Percentiles rank a stretch among this genome's conserved stretches.
These are phyloP conservation scores for Chlamydomonas reinhardtii DNA, from an alignment of 163 green algal genomes.

Conservation along the genomic window DNA sequence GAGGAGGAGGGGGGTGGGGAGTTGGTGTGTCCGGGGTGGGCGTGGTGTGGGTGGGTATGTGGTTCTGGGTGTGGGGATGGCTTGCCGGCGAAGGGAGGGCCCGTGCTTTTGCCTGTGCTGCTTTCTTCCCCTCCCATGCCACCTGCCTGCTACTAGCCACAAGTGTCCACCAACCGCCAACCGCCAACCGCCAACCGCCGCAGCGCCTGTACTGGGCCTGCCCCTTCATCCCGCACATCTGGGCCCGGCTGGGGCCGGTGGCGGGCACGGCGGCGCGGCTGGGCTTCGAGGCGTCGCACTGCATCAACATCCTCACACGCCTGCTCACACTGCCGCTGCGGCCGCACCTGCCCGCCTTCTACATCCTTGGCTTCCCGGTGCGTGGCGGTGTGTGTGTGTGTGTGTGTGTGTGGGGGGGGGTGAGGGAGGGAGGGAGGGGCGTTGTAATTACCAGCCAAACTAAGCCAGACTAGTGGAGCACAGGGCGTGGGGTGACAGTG, in stretches of 20 bases:
- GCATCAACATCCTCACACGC: conserved; percentile 70
- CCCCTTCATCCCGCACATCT: conserved; percentile 84
- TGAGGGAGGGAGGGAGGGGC: no score
- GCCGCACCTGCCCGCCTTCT: conserved; percentile 79
- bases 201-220: conserved; percentile 80
- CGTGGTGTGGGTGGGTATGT: no score
- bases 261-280: conserved; percentile 60
- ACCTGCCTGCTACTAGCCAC: background rate
- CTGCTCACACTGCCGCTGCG: conserved; percentile 84
- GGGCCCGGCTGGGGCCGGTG: conserved; percentile 46
- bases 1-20: no score
- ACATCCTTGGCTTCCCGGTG: conserved; percentile 86
- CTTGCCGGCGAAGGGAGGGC: no score
- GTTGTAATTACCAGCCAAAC: no score
- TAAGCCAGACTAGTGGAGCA: no score
- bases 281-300: conserved; percentile 82
- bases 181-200: no score
- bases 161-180: conserved; percentile 57
- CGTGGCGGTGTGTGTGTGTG: background rate
- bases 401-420: background rate
- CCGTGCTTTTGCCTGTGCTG: no score
- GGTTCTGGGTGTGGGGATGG: no score
- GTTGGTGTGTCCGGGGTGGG: no score
- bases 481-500: no score
- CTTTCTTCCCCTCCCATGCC: no score